These are phyloP conservation scores for Funneliformis caledonium DNA, from an alignment of 371 early-diverging fungal genomes.

Conservation along the genomic window DNA sequence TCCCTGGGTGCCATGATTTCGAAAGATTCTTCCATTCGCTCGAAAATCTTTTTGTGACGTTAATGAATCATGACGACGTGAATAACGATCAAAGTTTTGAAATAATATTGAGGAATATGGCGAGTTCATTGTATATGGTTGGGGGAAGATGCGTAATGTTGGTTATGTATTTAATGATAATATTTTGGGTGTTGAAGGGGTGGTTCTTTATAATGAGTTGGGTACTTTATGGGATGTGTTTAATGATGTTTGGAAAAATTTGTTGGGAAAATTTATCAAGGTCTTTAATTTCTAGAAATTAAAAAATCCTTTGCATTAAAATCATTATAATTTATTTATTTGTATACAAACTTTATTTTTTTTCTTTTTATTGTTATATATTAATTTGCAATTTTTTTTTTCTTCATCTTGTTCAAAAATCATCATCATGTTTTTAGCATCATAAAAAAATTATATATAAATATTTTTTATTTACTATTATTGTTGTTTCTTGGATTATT, in stretches of 20 bases:
- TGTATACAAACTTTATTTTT: not conserved
- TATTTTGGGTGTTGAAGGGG: constrained; percentile 17
- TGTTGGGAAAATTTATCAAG: constrained; percentile 13
- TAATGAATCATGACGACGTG: not conserved
- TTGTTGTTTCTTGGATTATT: no score
- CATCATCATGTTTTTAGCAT: no score
- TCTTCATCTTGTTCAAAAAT: not conserved
- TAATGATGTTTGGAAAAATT: not conserved
- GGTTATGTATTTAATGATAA: constrained; percentile 4
- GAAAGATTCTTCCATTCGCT: not conserved
- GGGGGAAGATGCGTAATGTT: not conserved
- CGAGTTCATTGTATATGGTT: constrained; percentile 1
- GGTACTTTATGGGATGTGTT: not conserved
- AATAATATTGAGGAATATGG: not conserved
- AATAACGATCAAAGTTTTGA: not conserved
- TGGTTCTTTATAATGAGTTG: constrained; percentile 20
- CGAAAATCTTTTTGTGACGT: not conserved
- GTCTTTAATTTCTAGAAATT: not conserved
- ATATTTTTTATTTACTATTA: no score
- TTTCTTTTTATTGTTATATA: not conserved
- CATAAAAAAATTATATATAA: no score
- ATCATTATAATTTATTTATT: constrained; percentile 5
- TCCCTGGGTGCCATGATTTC: not conserved
- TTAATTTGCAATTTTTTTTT: not conserved
- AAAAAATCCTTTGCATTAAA: not conserved